These are phyloP conservation scores for Arabis hirsuta DNA, from an alignment of 345 rosid species.

Conservation along the genomic window DNA sequence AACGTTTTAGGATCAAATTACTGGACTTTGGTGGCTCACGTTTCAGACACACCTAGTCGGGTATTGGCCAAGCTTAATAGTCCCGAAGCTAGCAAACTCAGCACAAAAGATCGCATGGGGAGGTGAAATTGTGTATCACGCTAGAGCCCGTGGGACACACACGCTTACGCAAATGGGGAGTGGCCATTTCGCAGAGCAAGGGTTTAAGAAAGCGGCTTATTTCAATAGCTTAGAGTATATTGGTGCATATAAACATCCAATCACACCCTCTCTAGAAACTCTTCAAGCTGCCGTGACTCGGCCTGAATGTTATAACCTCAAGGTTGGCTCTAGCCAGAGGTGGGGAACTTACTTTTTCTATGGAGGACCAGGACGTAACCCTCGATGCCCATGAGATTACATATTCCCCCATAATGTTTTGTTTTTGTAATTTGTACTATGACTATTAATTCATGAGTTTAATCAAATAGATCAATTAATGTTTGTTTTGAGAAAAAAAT, in stretches of 20 bases:
- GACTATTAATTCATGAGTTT: background rate
- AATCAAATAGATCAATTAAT: no score
- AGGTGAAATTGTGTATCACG: constrained; percentile 59
- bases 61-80: constrained; percentile 58
- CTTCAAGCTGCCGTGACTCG: constrained; percentile 31
- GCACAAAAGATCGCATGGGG: constrained; percentile 60
- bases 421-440: background rate
- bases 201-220: constrained; percentile 57
- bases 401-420: no score
- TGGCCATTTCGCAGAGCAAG: constrained; percentile 59
- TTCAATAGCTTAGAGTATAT: constrained; percentile 51
- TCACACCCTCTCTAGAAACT: constrained; percentile 40
- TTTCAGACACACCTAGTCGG: constrained; percentile 51
- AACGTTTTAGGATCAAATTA: constrained; percentile 51
- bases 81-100: constrained; percentile 47
- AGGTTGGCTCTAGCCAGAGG: constrained; percentile 33
- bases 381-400: constrained; percentile 11
- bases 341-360: constrained; percentile 65
- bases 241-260: background rate
- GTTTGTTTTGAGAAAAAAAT: no score
- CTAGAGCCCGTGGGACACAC: constrained; percentile 46
- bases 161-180: constrained; percentile 69
- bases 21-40: constrained; percentile 68
- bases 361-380: constrained; percentile 67
- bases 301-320: constrained; percentile 33